phyloP scores from a whole-genome alignment of 768 basidiomycete genomes.

The Lyophyllum decastes region DNA sequence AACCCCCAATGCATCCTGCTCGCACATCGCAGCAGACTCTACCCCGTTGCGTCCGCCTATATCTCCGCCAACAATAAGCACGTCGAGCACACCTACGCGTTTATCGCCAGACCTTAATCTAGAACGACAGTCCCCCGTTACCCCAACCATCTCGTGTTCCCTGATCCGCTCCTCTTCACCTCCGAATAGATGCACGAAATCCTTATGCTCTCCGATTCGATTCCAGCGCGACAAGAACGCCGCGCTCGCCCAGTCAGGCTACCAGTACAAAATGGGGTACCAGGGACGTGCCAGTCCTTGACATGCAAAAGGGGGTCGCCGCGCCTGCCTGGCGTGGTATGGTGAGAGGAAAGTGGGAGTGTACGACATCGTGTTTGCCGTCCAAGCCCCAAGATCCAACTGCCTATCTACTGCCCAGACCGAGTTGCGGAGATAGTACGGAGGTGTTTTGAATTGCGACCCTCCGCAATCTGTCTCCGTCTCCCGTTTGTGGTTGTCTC shows the following conservation, averaged over 20 bases:
- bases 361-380: neutral
- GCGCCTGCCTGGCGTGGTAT: neutral
- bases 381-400: neutral
- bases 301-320: neutral
- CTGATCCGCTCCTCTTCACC: neutral
- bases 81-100: slow-evolving; percentile 5
- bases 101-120: neutral
- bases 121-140: neutral
- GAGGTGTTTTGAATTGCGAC: neutral
- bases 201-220: slow-evolving; percentile 1
- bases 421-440: neutral
- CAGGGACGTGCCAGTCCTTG: slow-evolving; percentile 4
- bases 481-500: neutral
- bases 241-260: neutral
- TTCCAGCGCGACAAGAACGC: slow-evolving; percentile 9
- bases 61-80: slow-evolving; percentile 6
- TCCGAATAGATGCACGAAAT: neutral
- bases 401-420: neutral
- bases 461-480: neutral
- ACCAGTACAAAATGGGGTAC: neutral
- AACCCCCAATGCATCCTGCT: neutral
- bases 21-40: neutral
- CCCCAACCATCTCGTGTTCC: neutral
- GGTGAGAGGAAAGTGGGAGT: neutral
- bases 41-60: neutral